Evolutionary conservation across 2,329 filamentous ascomycete species (phyloP).

Genomic region (Pezicula radicicola): DNA sequence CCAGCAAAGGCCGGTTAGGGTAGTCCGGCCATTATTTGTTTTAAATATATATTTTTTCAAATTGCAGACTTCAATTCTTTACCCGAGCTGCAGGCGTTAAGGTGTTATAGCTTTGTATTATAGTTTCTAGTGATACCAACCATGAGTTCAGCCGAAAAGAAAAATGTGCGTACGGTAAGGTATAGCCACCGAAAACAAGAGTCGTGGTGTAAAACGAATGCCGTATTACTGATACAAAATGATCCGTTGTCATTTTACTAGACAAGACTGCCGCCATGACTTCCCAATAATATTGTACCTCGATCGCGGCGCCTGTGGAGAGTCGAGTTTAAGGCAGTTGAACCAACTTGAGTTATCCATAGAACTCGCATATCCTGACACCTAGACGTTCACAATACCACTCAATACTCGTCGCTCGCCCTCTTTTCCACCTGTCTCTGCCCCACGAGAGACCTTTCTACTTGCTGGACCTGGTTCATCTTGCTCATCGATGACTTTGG

Average conservation of each 20-base stretch:
- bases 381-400: conserved; percentile 21
- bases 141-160: no score
- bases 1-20: not conserved
- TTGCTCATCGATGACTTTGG: conserved; percentile 45
- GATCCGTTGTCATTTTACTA: no score
- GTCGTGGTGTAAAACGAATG: no score
- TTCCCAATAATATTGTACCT: no score
- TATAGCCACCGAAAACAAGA: no score
- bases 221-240: no score
- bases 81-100: not conserved
- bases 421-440: conserved; percentile 14
- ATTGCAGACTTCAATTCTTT: not conserved
- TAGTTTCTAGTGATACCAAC: not conserved
- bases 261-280: no score
- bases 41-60: not conserved
- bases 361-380: not conserved
- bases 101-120: not conserved
- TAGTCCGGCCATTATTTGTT: not conserved
- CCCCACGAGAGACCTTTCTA: conserved; percentile 18
- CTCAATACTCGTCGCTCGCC: conserved; percentile 15
- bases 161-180: no score
- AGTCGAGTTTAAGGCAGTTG: no score
- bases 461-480: conserved; percentile 36
- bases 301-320: no score
- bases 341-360: not conserved